Evolutionary conservation across 1,284 basidiomycete genomes (phyloP), one percentile per base, ranked within the genome.

Genomic region (Cystobasidium slooffiae): DNA sequence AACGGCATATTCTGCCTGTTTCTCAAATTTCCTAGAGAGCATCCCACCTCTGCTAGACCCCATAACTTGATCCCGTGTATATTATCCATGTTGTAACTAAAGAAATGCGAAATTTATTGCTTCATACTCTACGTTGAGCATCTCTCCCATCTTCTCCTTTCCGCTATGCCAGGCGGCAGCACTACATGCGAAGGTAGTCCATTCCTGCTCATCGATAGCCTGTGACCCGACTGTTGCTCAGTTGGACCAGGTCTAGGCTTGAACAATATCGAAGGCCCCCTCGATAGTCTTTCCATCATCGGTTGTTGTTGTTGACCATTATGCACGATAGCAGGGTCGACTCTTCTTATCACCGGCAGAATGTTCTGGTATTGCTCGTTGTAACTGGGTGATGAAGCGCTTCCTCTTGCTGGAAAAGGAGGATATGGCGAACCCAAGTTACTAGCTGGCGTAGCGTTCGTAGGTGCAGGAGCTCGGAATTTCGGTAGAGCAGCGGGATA

Each of bases 111-210:
- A n/a, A n/a, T n/a, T n/a, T n/a, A n/a, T n/a, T n/a, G n/a, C n/a
- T n/a, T n/a, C n/a, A n/a, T n/a, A n/a, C n/a, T n/a, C 52, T 31
- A 73, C 18, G 70, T 73, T 9, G 62, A 59, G 52, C 70, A 73
- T 59, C 70, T 65, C 70, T 73, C 70, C 70, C 70, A 73, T 56
- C 70, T 65, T 41, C 63, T 55, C 24, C 70, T 43, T 20, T 73
- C 70, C 20, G 47, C 62, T 14, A 73, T 31, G 24, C 70, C 63
- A 44, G 63, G 51, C 14, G 70, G 70, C 16, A 73, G 53, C 5
- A 43, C 22, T 1, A 53, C 9, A 39, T 52, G 47, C 18, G 64
- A 66, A 16, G 62, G 62, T 39, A 73, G 49, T 12, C 62, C 62
- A 44, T 31, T 24, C 31, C 62, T 61, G 41, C 47, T 66, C 39